Percentiles rank a stretch among this genome's conserved stretches.
phyloP scores from a whole-genome alignment of 306 rosid genomes.

The Cucumis cinereus region DNA sequence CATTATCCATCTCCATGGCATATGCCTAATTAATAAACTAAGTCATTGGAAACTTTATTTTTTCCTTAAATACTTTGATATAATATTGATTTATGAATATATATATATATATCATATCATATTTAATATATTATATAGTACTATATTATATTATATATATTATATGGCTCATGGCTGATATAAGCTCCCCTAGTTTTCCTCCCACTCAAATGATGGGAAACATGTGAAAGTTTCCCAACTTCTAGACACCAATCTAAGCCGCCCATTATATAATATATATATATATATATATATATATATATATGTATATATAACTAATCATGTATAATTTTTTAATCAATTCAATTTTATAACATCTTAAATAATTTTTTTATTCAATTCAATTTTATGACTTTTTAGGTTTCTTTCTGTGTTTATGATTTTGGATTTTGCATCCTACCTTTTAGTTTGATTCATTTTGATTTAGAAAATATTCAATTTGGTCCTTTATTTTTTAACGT shows the following conservation, averaged over 20 bases:
- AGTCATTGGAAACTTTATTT: background rate
- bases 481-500: too few species aligned
- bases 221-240: background rate
- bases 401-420: too few species aligned
- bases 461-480: too few species aligned
- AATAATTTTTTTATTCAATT: background rate
- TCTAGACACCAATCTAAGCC: background rate
- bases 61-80: background rate
- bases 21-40: background rate
- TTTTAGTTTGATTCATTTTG: too few species aligned
- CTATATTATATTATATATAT: background rate
- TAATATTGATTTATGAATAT: background rate
- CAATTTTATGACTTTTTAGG: too few species aligned
- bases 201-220: slow-evolving; percentile 1
- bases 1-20: background rate
- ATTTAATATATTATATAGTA: background rate
- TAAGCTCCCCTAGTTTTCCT: background rate
- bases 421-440: too few species aligned
- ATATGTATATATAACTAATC: too few species aligned
- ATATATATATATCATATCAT: background rate
- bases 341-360: too few species aligned
- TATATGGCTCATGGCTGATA: background rate
- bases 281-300: too few species aligned
- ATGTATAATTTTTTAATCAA: background rate
- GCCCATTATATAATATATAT: background rate